Base-by-base conservation (phyloP, 257 asterid species). In the Leptodermis oblonga region DNA sequence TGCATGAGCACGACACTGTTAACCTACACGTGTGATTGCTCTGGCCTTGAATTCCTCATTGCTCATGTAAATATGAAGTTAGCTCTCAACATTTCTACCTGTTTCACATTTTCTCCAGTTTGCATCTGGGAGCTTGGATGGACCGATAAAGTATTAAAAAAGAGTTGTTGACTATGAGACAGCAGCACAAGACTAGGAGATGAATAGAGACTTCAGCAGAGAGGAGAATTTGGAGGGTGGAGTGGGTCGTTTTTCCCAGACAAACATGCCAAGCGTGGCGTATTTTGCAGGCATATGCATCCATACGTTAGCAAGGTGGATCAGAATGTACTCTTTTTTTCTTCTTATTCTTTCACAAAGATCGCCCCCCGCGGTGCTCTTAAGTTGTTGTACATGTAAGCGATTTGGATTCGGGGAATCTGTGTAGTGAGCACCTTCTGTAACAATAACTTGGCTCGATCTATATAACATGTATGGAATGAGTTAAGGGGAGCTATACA, bases 91-190 rank as follows among this genome's bases (percentile, higher is more conserved):
- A n/a, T 12, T 22, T 58, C 55, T 43, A 41, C 58, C 31, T 68
- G 41, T 73, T 75, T 62, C 6, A 7, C 22, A 45, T 34, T 73
- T 37, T 63, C 76, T 83, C 64, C 89, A 92, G 96, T 92, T 92
- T 79, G 98, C 97, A 69, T 86, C 95, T 1, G 98, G 98, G 83
- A 90, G 89, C 82, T 92, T 92, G 95, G 96, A 90, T 78, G 97
- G 98, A 54, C 98, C 97, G 48, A 92, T 92, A 62, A 81, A 78
- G 76, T 88, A 92, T 78, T 90, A 87, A 63, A 34, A 28, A n/a
- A 41, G 36, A 58, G 25, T 22, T 46, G 15, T 8, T 26, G n/a
- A 45, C 28, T 43, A 34, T 53, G 49, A 39, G 59, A 70, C 7
- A 51, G 11, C 18, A 33, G 11, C 18, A 33, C 23, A 20, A 3